phyloP scores from a whole-genome alignment of 2,329 filamentous ascomycete genomes.

The Ampelomyces quisqualis region DNA sequence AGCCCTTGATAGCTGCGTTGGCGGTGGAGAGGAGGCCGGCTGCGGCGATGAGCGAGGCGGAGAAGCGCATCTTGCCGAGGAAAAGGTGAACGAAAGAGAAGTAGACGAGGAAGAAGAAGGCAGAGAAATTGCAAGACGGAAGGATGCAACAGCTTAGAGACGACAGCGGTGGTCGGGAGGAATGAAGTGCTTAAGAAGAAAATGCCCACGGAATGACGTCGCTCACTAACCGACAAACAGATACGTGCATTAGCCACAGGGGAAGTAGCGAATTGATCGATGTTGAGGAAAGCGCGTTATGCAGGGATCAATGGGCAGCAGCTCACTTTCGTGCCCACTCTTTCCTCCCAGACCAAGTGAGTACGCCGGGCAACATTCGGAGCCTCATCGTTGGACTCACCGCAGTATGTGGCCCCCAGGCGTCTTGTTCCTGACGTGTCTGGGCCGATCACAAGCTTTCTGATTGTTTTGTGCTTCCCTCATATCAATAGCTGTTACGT shows the following conservation, averaged over 20 bases:
- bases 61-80: constrained; percentile 36
- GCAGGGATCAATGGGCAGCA: constrained; percentile 11
- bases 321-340: no score
- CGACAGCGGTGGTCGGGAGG: constrained; percentile 3
- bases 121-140: constrained; percentile 12
- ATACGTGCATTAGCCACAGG: constrained; percentile 20
- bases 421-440: no score
- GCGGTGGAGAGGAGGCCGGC: constrained; percentile 45
- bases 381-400: no score
- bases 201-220: constrained; percentile 23
- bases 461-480: no score
- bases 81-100: neutral
- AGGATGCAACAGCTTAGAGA: constrained; percentile 3
- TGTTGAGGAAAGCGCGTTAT: constrained; percentile 13
- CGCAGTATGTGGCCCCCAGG: no score
- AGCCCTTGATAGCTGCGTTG: constrained; percentile 54
- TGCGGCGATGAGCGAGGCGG: constrained; percentile 39
- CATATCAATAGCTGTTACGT: no score
- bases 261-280: constrained; percentile 16
- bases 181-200: constrained; percentile 9
- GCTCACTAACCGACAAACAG: constrained; percentile 13
- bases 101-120: constrained; percentile 7
- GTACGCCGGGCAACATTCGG: no score
- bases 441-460: no score
- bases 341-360: no score